phyloP scores from a whole-genome alignment of 2,329 filamentous ascomycete species.

The Clonostachys chloroleuca region DNA sequence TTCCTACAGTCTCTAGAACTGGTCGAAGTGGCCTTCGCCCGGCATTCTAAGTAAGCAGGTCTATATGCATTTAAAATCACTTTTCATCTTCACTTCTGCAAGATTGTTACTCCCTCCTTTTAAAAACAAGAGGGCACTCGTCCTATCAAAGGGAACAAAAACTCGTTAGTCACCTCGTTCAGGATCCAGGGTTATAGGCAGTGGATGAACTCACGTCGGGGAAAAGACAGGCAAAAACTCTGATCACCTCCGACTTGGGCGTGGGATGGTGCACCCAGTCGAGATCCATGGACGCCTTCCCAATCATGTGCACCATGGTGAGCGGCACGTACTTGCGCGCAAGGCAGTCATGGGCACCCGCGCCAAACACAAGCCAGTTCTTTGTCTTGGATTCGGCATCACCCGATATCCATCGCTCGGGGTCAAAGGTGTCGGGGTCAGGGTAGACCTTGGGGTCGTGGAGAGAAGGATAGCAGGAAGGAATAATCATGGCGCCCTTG shows the following conservation, averaged over 20 bases:
- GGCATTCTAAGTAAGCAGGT: no score
- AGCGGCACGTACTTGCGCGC: constrained; percentile 44
- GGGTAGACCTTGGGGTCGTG: constrained; percentile 43
- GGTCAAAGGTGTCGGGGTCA: constrained; percentile 39
- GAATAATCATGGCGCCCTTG: constrained; percentile 43
- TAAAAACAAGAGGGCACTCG: not conserved
- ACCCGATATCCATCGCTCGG: constrained; percentile 46
- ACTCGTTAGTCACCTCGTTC: not conserved
- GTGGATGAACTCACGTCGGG: constrained; percentile 33
- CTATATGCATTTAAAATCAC: no score
- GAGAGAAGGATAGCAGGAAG: constrained; percentile 45
- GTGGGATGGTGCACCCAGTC: constrained; percentile 47
- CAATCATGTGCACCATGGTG: constrained; percentile 46
- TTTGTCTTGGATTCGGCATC: constrained; percentile 44
- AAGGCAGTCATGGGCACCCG: constrained; percentile 44
- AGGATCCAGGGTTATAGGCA: not conserved
- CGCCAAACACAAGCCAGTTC: constrained; percentile 50
- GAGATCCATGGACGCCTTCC: constrained; percentile 42
- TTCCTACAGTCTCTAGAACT: no score
- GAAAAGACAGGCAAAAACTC: constrained; percentile 43
- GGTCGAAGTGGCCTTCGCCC: no score
- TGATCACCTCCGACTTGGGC: constrained; percentile 40
- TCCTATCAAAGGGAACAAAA: not conserved
- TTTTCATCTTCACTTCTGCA: no score
- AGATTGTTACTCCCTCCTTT: not conserved